Base-by-base conservation (phyloP, 495 filamentous ascomycete genomes). In the Penicillium mononematosum region DNA sequence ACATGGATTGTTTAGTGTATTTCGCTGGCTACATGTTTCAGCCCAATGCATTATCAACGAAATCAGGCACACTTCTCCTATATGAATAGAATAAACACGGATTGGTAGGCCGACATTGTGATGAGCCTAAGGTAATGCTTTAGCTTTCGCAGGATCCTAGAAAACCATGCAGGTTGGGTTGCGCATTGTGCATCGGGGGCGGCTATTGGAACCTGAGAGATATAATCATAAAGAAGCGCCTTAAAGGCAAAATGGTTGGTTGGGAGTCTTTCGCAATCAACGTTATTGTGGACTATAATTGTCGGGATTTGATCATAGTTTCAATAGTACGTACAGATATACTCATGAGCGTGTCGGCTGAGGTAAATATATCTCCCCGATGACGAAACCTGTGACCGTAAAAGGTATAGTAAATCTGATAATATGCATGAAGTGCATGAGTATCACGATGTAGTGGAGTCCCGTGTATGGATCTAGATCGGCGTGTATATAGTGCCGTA, bases 101-200 rank as follows among this genome's bases (percentile, higher is more conserved):
- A 20, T 27, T 34, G 20, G 54, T 58, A 61, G 61, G 61, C 58
- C 58, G 58, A 54, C 50, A 44, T 32, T 47, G 44, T 45, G 36
- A 50, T 31, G 27, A 39, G 34, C 46, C 32, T 55, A 12, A 12
- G 16, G 31, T 12, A 16, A 22, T 47, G 32, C 50, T 48, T 38
- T 24, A 38, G 36, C 56, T 38, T 22, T 19, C 34, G 11, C 9
- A 12, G 29, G 25, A 51, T 49, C 43, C 36, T 27, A 8, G 44
- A 31, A 39, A 24, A 10, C n/a, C n/a, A 50, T 56, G 60, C 55
- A 64, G 53, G 12, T 44, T 47, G 25, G 45, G 17, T 50, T 27
- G 44, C 27, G 24, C 39, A 50, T 42, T 45, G 12, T 36, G 47
- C 29, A 45, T 27, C 8, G 12, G 34, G 24, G 45, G 43, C 43